Base-by-base conservation (phyloP, 805 yeast species). In the Candida hungchunana region DNA sequence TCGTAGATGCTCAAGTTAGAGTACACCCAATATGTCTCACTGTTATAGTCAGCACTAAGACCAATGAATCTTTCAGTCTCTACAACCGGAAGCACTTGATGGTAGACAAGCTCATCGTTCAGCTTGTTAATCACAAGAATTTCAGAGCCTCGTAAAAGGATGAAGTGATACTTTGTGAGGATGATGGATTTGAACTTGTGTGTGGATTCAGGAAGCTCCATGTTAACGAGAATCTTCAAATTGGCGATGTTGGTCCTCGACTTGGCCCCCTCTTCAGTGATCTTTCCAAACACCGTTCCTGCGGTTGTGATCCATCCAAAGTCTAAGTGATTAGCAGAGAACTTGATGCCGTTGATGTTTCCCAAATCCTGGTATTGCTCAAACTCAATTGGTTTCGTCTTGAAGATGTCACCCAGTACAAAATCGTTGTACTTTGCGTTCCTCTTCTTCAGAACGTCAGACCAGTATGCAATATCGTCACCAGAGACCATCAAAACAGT, bases 1-100 rank as follows among this genome's bases (percentile, higher is more conserved):
- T 93, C 98, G 53, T 71, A 83, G 8, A 93, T 75, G 32, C 67
- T 67, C 5, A 60, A 52, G 10, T 63, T 58, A 0, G 93, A 75
- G 48, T 66, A 85, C 4, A 83, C 58, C 98, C 98, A 93, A 48
- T 66, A 83, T 0, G 97, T 84, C 1, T 66, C 53, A 29, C 59
- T 59, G 4, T 57, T 40, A 34, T 59, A 58, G 48, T 83, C 94
- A 2, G 67, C 64, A 3, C 69, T 50, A 5, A 77, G 52, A 0
- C 81, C 81, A 6, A 67, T 37, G 30, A 71, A 52, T 18, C 55
- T 48, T 30, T 67, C 73, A 29, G 53, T 53, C 5, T 55, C 55
- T 17, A 50, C 51, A 35, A 39, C 48, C 27, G 60, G 67, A 4
- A 75, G 54, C 2, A 63, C 53, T 26, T 67, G 68, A 25, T 66